Evolutionary conservation across 2,329 filamentous ascomycete species (phyloP), one percentile per base, ranked within the genome.

Genomic region (Venturia oleaginea): DNA sequence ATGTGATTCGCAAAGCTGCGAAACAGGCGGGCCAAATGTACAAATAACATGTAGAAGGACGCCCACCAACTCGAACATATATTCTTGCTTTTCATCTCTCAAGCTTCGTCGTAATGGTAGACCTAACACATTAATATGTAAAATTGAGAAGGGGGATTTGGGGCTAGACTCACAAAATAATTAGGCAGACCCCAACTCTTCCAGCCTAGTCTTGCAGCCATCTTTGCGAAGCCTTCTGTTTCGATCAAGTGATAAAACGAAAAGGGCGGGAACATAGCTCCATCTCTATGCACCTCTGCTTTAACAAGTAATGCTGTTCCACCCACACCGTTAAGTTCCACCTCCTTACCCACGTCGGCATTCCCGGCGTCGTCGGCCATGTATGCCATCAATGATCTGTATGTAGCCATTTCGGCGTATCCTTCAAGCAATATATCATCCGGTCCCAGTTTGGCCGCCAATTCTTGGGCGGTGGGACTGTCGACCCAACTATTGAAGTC

Each of bases 401-500:
- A 97, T 2, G 94, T 99, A 8, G 93, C 86, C 84, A 97, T 90
- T 72, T 97, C 91, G 0, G 84, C 85, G 72, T 99, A 99, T 7
- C 94, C 94, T 76, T 99, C 94, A 4, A 97, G 80, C 62, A 99
- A 78, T 68, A 99, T 92, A 59, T 99, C 94, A 70, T 99, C 93
- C 0, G 87, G 88, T 0, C 86, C 90, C 92, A 99, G 92, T 71
- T 86, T 86, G 13, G 83, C 79, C 2, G 84, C 92, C 67, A 99
- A 78, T 42, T 89, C 83, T 72, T 88, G 83, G 0, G 94, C 93
- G 1, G 83, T 87, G 0, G 87, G 83, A 72, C 90, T 96, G 73
- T 99, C 94, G 71, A 93, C 86, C 94, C 94, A 99, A 74, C 90
- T 96, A 79, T 99, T 99, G 82, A 88, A 97, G 78, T 99, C 94